A percentile compares a stretch with the other conserved stretches of the same genome.
Evolutionary conservation across 352 stramenopile genomes (phyloP).

Genomic region (Phytophthora quininea): DNA sequence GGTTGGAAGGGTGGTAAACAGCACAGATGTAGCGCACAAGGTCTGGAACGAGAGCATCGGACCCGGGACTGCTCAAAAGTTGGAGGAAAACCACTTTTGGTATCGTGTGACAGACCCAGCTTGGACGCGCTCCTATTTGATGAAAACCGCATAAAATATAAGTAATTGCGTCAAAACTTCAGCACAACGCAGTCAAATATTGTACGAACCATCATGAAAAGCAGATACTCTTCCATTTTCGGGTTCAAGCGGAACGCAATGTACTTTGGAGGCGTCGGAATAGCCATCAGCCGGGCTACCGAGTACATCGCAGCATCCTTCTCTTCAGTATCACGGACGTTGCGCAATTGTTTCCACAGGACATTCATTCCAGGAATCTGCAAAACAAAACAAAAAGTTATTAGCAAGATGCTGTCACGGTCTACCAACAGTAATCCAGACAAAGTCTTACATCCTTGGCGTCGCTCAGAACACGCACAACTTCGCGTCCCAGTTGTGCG

Average conservation of each 20-base stretch:
- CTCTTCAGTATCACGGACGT: conserved; percentile 61
- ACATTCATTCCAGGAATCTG: conserved; percentile 81
- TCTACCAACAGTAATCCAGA: neutral
- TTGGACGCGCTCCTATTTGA: conserved; percentile 71
- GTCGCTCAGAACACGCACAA: conserved; percentile 81
- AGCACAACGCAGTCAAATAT: neutral
- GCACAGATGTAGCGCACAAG: conserved; percentile 85
- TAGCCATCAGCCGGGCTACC: conserved; percentile 75
- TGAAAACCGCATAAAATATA: neutral
- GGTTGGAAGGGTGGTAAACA: conserved; percentile 85
- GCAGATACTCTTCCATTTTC: conserved; percentile 86
- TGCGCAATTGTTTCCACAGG: conserved; percentile 83
- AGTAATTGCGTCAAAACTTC: neutral
- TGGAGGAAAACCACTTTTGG: conserved; percentile 87
- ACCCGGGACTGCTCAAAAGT: conserved; percentile 75
- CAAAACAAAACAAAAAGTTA: conserved; percentile 6
- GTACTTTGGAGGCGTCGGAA: conserved; percentile 75
- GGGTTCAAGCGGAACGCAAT: conserved; percentile 80
- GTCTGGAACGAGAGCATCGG: conserved; percentile 79
- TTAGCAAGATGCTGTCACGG: neutral
- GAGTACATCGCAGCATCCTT: conserved; percentile 65
- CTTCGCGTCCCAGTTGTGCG: conserved; percentile 73
- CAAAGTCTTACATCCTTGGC: conserved; percentile 67
- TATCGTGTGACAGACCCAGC: conserved; percentile 78
- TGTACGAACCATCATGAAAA: conserved; percentile 84